Evolutionary conservation across 2,329 filamentous ascomycete species (phyloP).

Genomic region (Helminthosporium solani): DNA sequence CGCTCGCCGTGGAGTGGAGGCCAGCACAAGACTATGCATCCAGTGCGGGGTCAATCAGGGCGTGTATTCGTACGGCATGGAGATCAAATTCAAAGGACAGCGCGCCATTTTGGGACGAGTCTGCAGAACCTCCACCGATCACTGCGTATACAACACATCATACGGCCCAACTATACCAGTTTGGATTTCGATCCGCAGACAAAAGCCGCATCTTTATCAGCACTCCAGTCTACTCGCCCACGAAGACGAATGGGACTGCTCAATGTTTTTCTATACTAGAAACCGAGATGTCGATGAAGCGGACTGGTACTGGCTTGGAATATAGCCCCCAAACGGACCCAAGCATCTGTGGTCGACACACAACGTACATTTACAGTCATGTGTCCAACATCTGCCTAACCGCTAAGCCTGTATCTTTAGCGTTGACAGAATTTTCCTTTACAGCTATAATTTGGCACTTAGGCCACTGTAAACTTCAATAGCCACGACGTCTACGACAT

Average conservation of each 20-base stretch:
- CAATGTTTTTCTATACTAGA: constrained; percentile 10
- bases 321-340: constrained; percentile 1
- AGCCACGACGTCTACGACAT: not conserved
- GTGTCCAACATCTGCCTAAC: too few species aligned
- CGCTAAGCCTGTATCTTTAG: too few species aligned
- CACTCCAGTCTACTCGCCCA: constrained; percentile 1
- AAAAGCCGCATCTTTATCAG: not conserved
- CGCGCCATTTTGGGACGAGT: constrained; percentile 18
- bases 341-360: too few species aligned
- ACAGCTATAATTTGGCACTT: not conserved
- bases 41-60: constrained; percentile 25
- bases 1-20: constrained; percentile 22
- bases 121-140: constrained; percentile 23
- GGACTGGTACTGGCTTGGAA: constrained; percentile 17
- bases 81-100: constrained; percentile 22
- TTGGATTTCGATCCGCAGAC: constrained; percentile 5
- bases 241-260: constrained; percentile 17
- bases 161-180: constrained; percentile 16
- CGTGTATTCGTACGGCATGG: constrained; percentile 21
- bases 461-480: not conserved
- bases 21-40: constrained; percentile 27
- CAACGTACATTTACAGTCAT: too few species aligned
- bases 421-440: too few species aligned
- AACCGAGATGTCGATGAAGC: constrained; percentile 19
- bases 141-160: constrained; percentile 8